These are phyloP conservation scores for Thielaviopsis ethacetica DNA, from an alignment of 2,329 filamentous ascomycete species.

Conservation along the genomic window DNA sequence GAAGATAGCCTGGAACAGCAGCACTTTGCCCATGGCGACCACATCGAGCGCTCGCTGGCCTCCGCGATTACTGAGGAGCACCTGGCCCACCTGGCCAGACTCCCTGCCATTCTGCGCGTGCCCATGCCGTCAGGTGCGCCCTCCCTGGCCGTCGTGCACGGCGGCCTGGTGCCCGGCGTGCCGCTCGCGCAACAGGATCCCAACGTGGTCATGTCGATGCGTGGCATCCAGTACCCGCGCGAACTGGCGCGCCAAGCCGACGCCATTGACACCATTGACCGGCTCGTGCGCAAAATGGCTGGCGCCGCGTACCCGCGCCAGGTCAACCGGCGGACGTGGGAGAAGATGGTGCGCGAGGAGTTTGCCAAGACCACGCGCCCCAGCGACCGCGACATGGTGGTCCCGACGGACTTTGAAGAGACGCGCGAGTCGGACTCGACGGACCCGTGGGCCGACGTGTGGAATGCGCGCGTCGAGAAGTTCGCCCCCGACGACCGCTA, in stretches of 20 bases:
- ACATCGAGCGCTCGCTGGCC: constrained; percentile 35
- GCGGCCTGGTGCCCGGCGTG: constrained; percentile 64
- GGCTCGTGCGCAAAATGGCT: constrained; percentile 11
- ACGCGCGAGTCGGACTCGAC: constrained; percentile 36
- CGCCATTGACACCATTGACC: constrained; percentile 15
- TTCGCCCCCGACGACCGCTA: constrained; percentile 23
- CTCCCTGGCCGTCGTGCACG: constrained; percentile 59
- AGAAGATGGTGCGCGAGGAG: constrained; percentile 10
- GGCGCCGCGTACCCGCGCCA: background rate
- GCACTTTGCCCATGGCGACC: constrained; percentile 20
- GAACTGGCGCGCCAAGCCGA: constrained; percentile 21
- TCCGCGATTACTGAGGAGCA: constrained; percentile 40
- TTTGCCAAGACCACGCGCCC: constrained; percentile 8
- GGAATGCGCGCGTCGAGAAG: constrained; percentile 35
- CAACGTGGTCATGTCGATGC: constrained; percentile 82
- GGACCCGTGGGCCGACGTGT: constrained; percentile 49
- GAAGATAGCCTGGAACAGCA: constrained; percentile 16
- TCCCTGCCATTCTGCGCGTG: constrained; percentile 63
- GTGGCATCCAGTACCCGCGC: constrained; percentile 47
- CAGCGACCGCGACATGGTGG: constrained; percentile 19
- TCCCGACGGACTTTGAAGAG: constrained; percentile 26
- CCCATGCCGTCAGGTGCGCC: constrained; percentile 20
- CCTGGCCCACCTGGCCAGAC: constrained; percentile 49
- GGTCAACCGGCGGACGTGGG: constrained; percentile 8
- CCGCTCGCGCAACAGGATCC: constrained; percentile 56